phyloP scores from a whole-genome alignment of 2,329 filamentous ascomycete genomes.

The Elsinoe fawcettii region DNA sequence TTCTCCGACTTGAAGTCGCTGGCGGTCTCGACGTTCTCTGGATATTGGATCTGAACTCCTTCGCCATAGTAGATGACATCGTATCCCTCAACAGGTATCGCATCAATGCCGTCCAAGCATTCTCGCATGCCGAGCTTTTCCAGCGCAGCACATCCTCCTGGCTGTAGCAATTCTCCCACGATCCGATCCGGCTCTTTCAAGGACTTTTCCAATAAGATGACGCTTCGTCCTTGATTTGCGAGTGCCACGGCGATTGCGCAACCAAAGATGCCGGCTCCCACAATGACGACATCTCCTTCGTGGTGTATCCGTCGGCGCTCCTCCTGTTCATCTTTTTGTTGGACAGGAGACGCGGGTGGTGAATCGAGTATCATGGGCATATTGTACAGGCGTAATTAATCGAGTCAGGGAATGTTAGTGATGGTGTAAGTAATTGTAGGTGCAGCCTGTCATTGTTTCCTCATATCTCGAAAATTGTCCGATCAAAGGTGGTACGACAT shows the following conservation, averaged over 20 bases:
- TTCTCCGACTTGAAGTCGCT: conserved; percentile 28
- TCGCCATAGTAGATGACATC: conserved; percentile 75
- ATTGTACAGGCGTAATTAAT: not conserved
- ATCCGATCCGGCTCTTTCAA: conserved; percentile 92
- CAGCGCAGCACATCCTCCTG: conserved; percentile 76
- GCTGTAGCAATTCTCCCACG: conserved; percentile 89
- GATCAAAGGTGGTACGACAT: conserved; percentile 9
- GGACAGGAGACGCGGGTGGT: conserved; percentile 21
- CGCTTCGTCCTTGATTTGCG: conserved; percentile 81
- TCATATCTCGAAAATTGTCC: not conserved
- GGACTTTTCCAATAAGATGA: conserved; percentile 80
- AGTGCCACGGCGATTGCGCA: conserved; percentile 79
- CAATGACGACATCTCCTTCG: conserved; percentile 75
- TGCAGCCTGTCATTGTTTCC: not conserved
- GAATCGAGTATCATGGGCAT: conserved; percentile 26
- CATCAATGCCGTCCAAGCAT: conserved; percentile 83
- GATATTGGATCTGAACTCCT: conserved; percentile 71
- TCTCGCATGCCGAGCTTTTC: conserved; percentile 70
- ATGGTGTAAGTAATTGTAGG: not conserved
- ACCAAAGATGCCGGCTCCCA: conserved; percentile 85
- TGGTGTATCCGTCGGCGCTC: conserved; percentile 48
- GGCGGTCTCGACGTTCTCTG: conserved; percentile 42
- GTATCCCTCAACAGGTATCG: conserved; percentile 75
- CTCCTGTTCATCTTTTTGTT: conserved; percentile 26
- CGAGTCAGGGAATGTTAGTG: not conserved